phyloP scores from a whole-genome alignment of 495 filamentous ascomycete species.

The Neurospora intermedia region DNA sequence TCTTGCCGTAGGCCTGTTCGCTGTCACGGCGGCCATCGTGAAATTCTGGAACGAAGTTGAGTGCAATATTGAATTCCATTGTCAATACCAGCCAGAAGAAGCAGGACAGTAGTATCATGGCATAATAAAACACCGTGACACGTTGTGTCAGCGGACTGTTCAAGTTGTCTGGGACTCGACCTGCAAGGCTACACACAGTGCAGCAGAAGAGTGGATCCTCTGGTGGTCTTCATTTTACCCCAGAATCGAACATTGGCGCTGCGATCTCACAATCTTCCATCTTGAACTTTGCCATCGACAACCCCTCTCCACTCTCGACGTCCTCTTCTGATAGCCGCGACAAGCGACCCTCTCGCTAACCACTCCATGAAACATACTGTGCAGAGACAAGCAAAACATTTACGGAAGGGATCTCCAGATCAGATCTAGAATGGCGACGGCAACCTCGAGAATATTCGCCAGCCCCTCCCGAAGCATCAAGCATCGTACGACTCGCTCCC shows the following conservation, averaged over 20 bases:
- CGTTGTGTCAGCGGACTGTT: background rate
- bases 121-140: background rate
- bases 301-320: background rate
- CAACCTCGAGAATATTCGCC: background rate
- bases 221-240: slow-evolving; percentile 5
- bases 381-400: background rate
- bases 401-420: background rate
- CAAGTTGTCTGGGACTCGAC: background rate
- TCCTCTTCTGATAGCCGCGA: slow-evolving; percentile 1
- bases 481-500: background rate
- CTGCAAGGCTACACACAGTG: slow-evolving; percentile 4
- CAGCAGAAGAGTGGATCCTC: background rate
- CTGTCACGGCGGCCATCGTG: background rate
- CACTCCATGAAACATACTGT: background rate
- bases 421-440: background rate
- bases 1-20: background rate
- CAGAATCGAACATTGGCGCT: slow-evolving; percentile 10
- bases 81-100: background rate
- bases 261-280: slow-evolving; percentile 5
- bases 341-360: slow-evolving; percentile 1
- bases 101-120: background rate
- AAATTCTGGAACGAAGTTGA: slow-evolving; percentile 1
- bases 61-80: background rate
- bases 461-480: background rate
- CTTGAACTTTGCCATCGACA: background rate